Evolutionary conservation across 2,329 filamentous ascomycete species (phyloP).

Genomic region (Lachnum nothofagi): DNA sequence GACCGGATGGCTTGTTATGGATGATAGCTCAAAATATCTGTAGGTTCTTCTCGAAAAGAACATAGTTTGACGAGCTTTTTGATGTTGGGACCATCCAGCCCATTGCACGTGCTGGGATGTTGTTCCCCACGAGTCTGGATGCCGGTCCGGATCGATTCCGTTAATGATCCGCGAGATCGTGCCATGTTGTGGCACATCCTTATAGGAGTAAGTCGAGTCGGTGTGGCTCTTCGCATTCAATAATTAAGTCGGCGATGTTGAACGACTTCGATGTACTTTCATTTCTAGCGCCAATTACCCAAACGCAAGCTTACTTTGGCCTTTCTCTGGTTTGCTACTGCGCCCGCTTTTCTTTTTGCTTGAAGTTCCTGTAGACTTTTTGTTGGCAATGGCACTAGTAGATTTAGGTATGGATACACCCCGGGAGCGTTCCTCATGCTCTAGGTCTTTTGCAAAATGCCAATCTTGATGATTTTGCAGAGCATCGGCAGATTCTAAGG

Average conservation of each 20-base stretch:
- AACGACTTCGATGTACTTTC: slow-evolving; percentile 2
- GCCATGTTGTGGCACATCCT: slow-evolving; percentile 25
- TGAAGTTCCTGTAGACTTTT: slow-evolving; percentile 30
- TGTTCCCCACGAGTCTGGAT: too few relatives aligned
- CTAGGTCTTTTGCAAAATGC: slow-evolving; percentile 87
- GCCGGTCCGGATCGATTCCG: slow-evolving; percentile 17
- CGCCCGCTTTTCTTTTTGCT: slow-evolving; percentile 26
- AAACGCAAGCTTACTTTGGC: slow-evolving; percentile 58
- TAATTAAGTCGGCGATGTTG: too few relatives aligned
- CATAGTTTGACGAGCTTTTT: slow-evolving; percentile 9
- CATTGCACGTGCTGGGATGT: slow-evolving; percentile 10
- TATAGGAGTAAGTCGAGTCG: slow-evolving; percentile 20
- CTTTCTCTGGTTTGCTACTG: slow-evolving; percentile 42
- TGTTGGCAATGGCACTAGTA: slow-evolving; percentile 18
- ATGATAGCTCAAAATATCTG: too few relatives aligned
- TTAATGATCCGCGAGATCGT: slow-evolving; percentile 8
- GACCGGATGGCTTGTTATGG: too few relatives aligned
- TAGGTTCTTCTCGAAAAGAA: slow-evolving; percentile 11
- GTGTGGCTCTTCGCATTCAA: slow-evolving; percentile 1
- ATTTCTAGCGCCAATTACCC: slow-evolving; percentile 21
- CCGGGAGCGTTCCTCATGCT: slow-evolving; percentile 43
- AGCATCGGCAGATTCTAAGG: slow-evolving; percentile 53
- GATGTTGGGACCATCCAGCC: slow-evolving; percentile 8
- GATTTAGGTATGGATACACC: slow-evolving; percentile 12
- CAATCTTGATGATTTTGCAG: slow-evolving; percentile 80